Conservation (phyloP, 495 filamentous ascomycete genomes). For the Trichoderma gamsii region DNA sequence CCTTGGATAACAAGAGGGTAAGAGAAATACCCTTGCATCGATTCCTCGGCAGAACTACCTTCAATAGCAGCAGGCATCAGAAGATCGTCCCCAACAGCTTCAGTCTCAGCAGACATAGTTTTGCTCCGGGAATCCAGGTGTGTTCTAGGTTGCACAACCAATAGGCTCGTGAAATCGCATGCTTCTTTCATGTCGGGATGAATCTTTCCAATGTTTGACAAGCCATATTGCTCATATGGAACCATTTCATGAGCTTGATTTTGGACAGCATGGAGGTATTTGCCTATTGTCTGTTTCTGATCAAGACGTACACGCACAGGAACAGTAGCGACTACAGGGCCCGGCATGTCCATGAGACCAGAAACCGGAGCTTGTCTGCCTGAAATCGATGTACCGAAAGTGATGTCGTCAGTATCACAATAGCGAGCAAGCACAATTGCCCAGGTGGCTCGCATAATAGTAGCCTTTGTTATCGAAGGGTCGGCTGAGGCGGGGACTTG, state of each 20-base stretch:
- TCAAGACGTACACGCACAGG: constrained; percentile 40
- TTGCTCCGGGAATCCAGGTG: not conserved
- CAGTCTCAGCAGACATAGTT: not conserved
- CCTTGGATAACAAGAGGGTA: constrained; percentile 14
- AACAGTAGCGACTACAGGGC: constrained; percentile 53
- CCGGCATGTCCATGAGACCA: constrained; percentile 44
- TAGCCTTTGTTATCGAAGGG: constrained; percentile 27
- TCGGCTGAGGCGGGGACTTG: not conserved
- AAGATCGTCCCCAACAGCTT: not conserved
- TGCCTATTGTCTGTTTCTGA: constrained; percentile 39
- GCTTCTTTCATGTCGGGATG: constrained; percentile 15
- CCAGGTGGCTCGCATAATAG: constrained; percentile 44
- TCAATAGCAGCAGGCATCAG: not conserved
- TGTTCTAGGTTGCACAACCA: not conserved
- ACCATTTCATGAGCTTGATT: constrained; percentile 4
- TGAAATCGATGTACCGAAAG: constrained; percentile 44
- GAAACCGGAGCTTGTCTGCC: constrained; percentile 42
- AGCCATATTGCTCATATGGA: constrained; percentile 40
- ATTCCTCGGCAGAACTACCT: not conserved
- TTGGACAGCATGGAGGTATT: constrained; percentile 48
- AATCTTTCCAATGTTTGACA: constrained; percentile 20
- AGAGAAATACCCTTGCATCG: constrained; percentile 8
- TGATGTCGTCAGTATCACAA: constrained; percentile 37
- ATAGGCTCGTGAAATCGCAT: constrained; percentile 8
- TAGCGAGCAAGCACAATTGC: constrained; percentile 34